Percentiles rank a stretch among this genome's conserved stretches.
These are phyloP conservation scores for Bjerkandera adusta DNA, from an alignment of 1,284 basidiomycete genomes.

Conservation along the genomic window DNA sequence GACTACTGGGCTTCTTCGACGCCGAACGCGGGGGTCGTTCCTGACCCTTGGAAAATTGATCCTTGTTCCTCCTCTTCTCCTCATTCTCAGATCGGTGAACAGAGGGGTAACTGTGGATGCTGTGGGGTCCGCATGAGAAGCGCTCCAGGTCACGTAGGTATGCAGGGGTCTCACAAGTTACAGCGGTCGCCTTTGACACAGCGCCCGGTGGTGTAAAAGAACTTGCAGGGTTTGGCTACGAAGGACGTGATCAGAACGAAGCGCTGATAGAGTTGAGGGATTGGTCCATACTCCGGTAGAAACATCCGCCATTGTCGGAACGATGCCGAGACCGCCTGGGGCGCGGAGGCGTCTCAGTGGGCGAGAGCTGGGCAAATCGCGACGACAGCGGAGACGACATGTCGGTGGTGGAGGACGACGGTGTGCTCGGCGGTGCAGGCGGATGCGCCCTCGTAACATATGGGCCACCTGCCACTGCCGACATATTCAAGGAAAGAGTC, in stretches of 20 bases:
- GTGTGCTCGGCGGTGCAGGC: constrained; percentile 6
- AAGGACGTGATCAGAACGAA: not conserved
- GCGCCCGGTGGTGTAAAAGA: constrained; percentile 42
- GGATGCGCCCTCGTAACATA: not conserved
- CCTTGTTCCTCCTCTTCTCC: not conserved
- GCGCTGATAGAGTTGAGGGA: constrained; percentile 4
- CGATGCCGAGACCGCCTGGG: not conserved
- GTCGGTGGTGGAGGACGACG: not conserved
- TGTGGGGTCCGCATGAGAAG: not conserved
- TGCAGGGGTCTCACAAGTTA: constrained; percentile 54
- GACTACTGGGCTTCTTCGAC: constrained; percentile 26
- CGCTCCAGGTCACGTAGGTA: not conserved
- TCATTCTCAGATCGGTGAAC: not conserved
- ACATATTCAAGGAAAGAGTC: too few relatives aligned
- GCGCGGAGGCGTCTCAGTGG: not conserved
- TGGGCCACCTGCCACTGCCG: too few relatives aligned
- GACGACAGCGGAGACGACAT: constrained; percentile 5
- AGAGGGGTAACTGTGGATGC: not conserved
- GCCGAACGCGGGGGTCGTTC: constrained; percentile 8
- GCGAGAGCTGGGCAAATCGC: not conserved
- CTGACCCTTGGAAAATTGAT: not conserved
- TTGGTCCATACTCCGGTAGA: constrained; percentile 34
- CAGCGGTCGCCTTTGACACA: constrained; percentile 64
- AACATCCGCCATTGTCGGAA: not conserved
- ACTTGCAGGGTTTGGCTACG: constrained; percentile 67